These are phyloP conservation scores for Lasiosphaeria ovina DNA, from an alignment of 495 filamentous ascomycete species.

Conservation along the genomic window DNA sequence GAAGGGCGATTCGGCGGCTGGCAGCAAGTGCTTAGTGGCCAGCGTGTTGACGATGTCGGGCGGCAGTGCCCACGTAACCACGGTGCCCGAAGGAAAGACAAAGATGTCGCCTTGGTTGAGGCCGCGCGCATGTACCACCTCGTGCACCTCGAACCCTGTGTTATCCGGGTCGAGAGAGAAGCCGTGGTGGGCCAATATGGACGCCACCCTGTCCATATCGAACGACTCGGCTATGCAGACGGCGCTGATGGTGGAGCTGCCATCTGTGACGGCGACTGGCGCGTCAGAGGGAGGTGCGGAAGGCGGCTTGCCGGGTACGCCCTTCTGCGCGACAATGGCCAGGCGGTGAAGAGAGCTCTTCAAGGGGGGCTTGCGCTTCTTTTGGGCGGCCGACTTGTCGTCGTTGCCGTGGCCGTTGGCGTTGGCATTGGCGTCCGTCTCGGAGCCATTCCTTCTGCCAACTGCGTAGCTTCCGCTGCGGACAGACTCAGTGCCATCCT, in stretches of 20 bases:
- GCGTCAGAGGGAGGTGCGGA: slow-evolving; percentile 11
- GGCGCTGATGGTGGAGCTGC: slow-evolving; percentile 66
- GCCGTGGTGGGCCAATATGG: slow-evolving; percentile 68
- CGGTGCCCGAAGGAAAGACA: slow-evolving; percentile 95
- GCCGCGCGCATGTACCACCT: slow-evolving; percentile 57
- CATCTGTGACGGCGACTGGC: slow-evolving; percentile 17
- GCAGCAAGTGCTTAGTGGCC: slow-evolving; percentile 68
- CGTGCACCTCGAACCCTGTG: slow-evolving; percentile 57
- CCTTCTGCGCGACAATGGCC: slow-evolving; percentile 41
- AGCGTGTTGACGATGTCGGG: slow-evolving; percentile 67
- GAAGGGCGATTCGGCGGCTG: slow-evolving; percentile 74
- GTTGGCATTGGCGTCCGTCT: slow-evolving; percentile 7
- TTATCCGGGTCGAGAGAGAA: slow-evolving; percentile 62
- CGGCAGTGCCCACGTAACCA: slow-evolving; percentile 85
- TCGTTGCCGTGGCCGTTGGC: slow-evolving; percentile 5
- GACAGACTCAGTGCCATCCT: slow-evolving; percentile 23
- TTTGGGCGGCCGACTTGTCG: slow-evolving; percentile 17
- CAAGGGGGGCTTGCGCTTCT: slow-evolving; percentile 45
- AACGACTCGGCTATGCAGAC: slow-evolving; percentile 86
- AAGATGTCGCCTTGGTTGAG: slow-evolving; percentile 77
- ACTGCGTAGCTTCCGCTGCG: background rate
- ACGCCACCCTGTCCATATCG: slow-evolving; percentile 68
- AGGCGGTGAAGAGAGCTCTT: slow-evolving; percentile 46
- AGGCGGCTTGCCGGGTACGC: slow-evolving; percentile 22
- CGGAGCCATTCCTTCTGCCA: background rate